Evolutionary conservation across 129 eudicot genomes (phyloP).

Genomic region (Helianthus tuberosus): DNA sequence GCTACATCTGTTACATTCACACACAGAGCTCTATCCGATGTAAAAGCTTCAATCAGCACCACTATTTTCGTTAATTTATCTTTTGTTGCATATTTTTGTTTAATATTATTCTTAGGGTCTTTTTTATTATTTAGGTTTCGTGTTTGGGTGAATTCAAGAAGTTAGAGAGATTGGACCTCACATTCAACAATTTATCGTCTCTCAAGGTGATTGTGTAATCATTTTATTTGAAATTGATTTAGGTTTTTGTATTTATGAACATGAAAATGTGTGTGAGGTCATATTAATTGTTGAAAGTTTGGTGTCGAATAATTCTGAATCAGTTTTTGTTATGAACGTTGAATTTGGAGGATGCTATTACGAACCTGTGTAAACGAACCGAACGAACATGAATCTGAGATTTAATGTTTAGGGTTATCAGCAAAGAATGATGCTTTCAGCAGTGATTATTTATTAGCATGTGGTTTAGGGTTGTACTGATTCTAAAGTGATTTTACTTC

Average conservation of each 20-base stretch:
- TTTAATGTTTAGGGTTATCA: too few species aligned
- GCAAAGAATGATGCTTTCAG: too few species aligned
- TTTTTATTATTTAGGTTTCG: slow-evolving; percentile 48
- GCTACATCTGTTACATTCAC: slow-evolving; percentile 67
- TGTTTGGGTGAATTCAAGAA: slow-evolving; percentile 75
- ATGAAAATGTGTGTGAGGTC: neutral
- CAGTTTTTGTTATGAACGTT: neutral
- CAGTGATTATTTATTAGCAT: too few species aligned
- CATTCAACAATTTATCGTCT: slow-evolving; percentile 73
- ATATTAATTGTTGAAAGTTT: neutral
- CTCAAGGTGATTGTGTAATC: slow-evolving; percentile 61
- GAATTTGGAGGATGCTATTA: neutral
- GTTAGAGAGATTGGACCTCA: slow-evolving; percentile 75
- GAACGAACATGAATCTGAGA: too few species aligned
- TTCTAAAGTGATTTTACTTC: too few species aligned
- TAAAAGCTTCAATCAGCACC: slow-evolving; percentile 22
- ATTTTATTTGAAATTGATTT: neutral
- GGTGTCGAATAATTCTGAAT: neutral
- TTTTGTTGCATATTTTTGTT: neutral
- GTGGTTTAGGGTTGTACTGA: too few species aligned
- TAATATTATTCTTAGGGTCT: neutral
- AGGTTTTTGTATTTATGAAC: too few species aligned
- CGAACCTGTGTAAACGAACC: too few species aligned
- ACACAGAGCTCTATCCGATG: slow-evolving; percentile 87
- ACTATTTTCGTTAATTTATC: neutral